These are phyloP conservation scores for Euryodendron excelsum DNA, from an alignment of 148 eudicot genomes.

Conservation along the genomic window DNA sequence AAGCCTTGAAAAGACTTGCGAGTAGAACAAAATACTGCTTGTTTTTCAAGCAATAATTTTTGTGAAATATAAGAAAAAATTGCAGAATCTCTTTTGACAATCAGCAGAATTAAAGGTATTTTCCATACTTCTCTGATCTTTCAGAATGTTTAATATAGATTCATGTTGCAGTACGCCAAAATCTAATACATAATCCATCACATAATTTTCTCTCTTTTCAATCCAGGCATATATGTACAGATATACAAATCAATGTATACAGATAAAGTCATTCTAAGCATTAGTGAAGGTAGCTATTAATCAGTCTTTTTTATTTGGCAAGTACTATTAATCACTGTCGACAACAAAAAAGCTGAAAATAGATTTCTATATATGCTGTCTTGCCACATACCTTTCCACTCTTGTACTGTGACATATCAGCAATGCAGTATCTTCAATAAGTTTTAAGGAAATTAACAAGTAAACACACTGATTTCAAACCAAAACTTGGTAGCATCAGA, in stretches of 20 bases:
- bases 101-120: background rate
- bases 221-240: background rate
- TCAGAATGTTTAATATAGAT: background rate
- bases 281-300: background rate
- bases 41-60: background rate
- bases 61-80: background rate
- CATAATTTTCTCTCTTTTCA: background rate
- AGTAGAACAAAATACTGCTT: background rate
- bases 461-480: background rate
- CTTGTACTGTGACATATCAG: constrained; percentile 90
- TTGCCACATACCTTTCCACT: constrained; percentile 67
- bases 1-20: background rate
- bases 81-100: background rate
- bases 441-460: constrained; percentile 41
- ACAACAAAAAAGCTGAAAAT: background rate
- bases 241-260: background rate
- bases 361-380: background rate
- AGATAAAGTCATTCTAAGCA: background rate
- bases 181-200: no score
- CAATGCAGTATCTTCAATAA: constrained; percentile 76
- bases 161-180: background rate
- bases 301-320: no score
- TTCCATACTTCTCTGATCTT: background rate
- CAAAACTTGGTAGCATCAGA: background rate
- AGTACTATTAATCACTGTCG: background rate